Evolutionary conservation across 2,329 filamentous ascomycete genomes (phyloP).

Genomic region (Penicillium sp.): DNA sequence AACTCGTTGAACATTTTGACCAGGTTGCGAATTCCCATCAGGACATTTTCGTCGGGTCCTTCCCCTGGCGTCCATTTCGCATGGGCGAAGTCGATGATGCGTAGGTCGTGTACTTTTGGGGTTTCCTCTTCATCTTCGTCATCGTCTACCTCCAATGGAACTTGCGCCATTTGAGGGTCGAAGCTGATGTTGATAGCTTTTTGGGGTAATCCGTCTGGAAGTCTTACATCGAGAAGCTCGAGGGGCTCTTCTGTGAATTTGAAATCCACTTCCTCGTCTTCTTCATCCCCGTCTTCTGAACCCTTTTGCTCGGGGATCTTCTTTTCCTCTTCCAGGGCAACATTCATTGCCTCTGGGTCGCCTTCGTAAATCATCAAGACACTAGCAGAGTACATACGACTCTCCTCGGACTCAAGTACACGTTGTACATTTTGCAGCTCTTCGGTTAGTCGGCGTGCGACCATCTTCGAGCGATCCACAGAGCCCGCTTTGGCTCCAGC

Average conservation of each 20-base stretch:
- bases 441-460: slow-evolving; percentile 42
- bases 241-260: slow-evolving; percentile 31
- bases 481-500: slow-evolving; percentile 43
- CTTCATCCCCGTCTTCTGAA: slow-evolving; percentile 30
- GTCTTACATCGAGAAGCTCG: slow-evolving; percentile 31
- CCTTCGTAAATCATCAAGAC: slow-evolving; percentile 67
- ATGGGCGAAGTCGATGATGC: slow-evolving; percentile 96
- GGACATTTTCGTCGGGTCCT: slow-evolving; percentile 80
- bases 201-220: slow-evolving; percentile 29
- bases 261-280: slow-evolving; percentile 30
- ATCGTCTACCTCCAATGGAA: slow-evolving; percentile 47
- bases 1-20: slow-evolving; percentile 69
- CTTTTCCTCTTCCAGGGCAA: slow-evolving; percentile 47
- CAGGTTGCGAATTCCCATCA: slow-evolving; percentile 71
- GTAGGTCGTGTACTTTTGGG: slow-evolving; percentile 72
- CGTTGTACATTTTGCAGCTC: slow-evolving; percentile 46
- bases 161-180: slow-evolving; percentile 38
- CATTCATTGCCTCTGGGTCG: slow-evolving; percentile 55
- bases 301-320: slow-evolving; percentile 28
- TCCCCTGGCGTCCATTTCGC: slow-evolving; percentile 77
- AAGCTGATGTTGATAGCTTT: slow-evolving; percentile 36
- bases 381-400: slow-evolving; percentile 66
- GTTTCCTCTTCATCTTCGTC: slow-evolving; percentile 52
- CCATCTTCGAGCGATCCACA: slow-evolving; percentile 43
- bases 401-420: slow-evolving; percentile 57